Percentiles rank a stretch among this genome's conserved stretches.
phyloP scores from a whole-genome alignment of 495 filamentous ascomycete genomes.

The Xylaria sp. region DNA sequence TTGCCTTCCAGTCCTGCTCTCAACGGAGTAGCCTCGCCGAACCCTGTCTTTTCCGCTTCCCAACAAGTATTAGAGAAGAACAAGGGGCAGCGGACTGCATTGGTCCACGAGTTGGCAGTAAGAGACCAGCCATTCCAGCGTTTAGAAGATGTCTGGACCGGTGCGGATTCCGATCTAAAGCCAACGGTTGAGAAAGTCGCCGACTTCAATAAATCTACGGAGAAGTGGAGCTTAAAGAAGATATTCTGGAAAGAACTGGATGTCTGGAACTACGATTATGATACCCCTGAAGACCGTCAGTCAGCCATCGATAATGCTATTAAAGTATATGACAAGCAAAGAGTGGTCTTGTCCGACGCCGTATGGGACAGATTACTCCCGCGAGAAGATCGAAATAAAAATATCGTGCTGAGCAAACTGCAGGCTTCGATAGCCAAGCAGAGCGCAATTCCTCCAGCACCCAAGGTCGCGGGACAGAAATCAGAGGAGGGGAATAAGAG shows the following conservation, averaged over 20 bases:
- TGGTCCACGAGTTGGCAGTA: slow-evolving; percentile 76
- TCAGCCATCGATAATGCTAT: slow-evolving; percentile 86
- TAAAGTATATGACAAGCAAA: slow-evolving; percentile 77
- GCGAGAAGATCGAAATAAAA: slow-evolving; percentile 77
- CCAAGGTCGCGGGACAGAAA: slow-evolving; percentile 65
- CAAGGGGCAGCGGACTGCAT: slow-evolving; percentile 63
- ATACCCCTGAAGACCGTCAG: slow-evolving; percentile 70
- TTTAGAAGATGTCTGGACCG: slow-evolving; percentile 62
- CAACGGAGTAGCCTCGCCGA: slow-evolving; percentile 56
- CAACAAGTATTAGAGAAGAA: slow-evolving; percentile 60
- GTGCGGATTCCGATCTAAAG: slow-evolving; percentile 63
- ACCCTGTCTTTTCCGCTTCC: slow-evolving; percentile 57
- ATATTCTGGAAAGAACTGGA: slow-evolving; percentile 83
- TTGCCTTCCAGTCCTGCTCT: slow-evolving; percentile 70
- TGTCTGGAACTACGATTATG: slow-evolving; percentile 78
- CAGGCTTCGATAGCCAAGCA: slow-evolving; percentile 66
- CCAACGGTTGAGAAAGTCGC: slow-evolving; percentile 65
- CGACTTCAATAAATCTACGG: slow-evolving; percentile 57
- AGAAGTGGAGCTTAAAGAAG: slow-evolving; percentile 73
- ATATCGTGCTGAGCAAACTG: slow-evolving; percentile 79
- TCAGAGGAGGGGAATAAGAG: slow-evolving; percentile 62
- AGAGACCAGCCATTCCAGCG: slow-evolving; percentile 64
- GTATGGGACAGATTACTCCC: slow-evolving; percentile 83
- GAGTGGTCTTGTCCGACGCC: slow-evolving; percentile 72
- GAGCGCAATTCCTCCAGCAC: slow-evolving; percentile 57